Conservation (phyloP, 345 rosid species). For the Syzygium grande region DNA sequence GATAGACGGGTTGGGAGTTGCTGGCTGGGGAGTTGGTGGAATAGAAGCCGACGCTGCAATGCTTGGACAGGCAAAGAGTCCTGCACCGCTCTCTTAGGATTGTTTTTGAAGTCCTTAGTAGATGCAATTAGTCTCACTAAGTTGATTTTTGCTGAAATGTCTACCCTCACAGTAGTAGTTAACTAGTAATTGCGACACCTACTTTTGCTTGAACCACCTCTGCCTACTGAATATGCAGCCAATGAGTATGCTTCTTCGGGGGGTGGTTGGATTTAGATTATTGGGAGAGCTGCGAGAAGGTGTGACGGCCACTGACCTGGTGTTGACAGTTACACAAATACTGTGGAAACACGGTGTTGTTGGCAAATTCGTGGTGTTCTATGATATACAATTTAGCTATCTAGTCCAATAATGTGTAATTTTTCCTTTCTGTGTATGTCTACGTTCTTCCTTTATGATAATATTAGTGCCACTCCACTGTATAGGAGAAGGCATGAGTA, state of each 20-base stretch:
- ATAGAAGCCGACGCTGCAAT: constrained; percentile 94
- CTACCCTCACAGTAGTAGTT: not conserved
- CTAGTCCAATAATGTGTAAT: not conserved
- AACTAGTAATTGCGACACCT: not conserved
- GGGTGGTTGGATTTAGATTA: constrained; percentile 87
- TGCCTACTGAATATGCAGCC: constrained; percentile 39
- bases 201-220: not conserved
- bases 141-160: not conserved
- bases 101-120: not conserved
- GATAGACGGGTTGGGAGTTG: constrained; percentile 95
- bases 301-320: constrained; percentile 92
- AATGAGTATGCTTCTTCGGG: constrained; percentile 95
- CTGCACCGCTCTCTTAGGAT: not conserved
- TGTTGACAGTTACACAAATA: constrained; percentile 86
- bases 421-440: not conserved
- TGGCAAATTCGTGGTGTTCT: constrained; percentile 89
- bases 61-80: constrained; percentile 83
- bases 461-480: not conserved
- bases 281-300: constrained; percentile 68
- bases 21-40: constrained; percentile 99
- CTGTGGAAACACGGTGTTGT: constrained; percentile 90
- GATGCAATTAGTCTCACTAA: not conserved
- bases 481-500: constrained; percentile 82
- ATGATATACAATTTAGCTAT: constrained; percentile 22
- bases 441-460: not conserved